Conservation (phyloP, 23 red algal species). For the Gracilaria vermiculophylla region DNA sequence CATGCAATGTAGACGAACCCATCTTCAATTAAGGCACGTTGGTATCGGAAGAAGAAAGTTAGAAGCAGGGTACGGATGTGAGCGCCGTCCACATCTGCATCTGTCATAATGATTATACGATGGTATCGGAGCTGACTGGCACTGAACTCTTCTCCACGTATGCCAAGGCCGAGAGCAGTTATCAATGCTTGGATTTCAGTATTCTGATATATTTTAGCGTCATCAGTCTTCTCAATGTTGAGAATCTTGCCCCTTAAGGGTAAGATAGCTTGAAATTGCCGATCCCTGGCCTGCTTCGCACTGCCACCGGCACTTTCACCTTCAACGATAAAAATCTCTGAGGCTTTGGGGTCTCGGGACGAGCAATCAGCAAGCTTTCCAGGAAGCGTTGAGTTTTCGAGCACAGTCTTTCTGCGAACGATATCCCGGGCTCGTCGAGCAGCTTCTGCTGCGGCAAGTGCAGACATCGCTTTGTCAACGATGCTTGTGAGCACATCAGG, state of each 20-base stretch:
- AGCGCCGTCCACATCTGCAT: conserved; percentile 98
- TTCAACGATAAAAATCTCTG: conserved; percentile 98
- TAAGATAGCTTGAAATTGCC: conserved; percentile 90
- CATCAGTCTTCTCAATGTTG: conserved; percentile 98
- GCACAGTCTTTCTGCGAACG: conserved; percentile 85
- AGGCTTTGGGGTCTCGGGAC: conserved; percentile 58
- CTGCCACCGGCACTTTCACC: conserved; percentile 97
- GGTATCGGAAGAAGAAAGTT: conserved; percentile 99
- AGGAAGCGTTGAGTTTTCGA: conserved; percentile 91
- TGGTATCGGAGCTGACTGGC: conserved; percentile 79
- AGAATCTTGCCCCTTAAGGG: conserved; percentile 97
- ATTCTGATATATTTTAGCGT: conserved; percentile 91
- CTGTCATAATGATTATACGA: conserved; percentile 98
- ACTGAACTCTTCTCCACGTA: conserved; percentile 87
- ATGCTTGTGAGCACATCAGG: conserved; percentile 58
- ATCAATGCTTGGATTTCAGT: conserved; percentile 92
- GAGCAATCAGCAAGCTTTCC: conserved; percentile 98
- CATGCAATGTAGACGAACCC: conserved; percentile 96
- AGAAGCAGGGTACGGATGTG: conserved; percentile 98
- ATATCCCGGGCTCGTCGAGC: conserved; percentile 91
- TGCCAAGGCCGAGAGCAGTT: conserved; percentile 88
- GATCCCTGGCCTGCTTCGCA: conserved; percentile 96
- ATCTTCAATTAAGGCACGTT: conserved; percentile 80
- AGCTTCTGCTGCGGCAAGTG: conserved; percentile 87
- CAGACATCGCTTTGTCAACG: conserved; percentile 80